A percentile compares a stretch with the other conserved stretches of the same genome.
phyloP scores from a whole-genome alignment of 345 rosid species.

The Adansonia digitata region DNA sequence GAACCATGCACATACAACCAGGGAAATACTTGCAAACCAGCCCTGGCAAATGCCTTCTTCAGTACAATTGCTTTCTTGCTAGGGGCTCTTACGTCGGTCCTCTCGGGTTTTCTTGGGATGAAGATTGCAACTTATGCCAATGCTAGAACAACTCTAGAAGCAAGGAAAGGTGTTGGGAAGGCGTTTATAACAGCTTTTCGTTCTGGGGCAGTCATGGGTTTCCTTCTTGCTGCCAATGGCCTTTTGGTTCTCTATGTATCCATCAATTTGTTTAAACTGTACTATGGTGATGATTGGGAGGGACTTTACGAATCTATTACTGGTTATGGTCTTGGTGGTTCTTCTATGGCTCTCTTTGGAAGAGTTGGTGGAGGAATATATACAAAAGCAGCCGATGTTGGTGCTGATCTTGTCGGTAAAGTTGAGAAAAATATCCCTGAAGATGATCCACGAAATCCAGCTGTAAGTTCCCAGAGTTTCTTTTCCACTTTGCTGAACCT shows the following conservation, averaged over 20 bases:
- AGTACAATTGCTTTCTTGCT: constrained; percentile 69
- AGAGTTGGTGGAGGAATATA: constrained; percentile 72
- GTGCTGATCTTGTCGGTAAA: constrained; percentile 68
- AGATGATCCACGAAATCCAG: constrained; percentile 67
- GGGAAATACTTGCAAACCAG: constrained; percentile 54
- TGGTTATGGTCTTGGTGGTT: constrained; percentile 61
- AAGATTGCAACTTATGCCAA: constrained; percentile 68
- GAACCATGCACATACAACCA: constrained; percentile 56
- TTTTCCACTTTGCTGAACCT: neutral
- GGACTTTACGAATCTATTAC: constrained; percentile 70
- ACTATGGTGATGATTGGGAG: constrained; percentile 72
- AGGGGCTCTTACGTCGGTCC: constrained; percentile 57
- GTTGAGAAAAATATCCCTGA: constrained; percentile 65
- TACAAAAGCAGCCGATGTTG: constrained; percentile 63
- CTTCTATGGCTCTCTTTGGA: constrained; percentile 70
- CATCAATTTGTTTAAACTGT: constrained; percentile 48
- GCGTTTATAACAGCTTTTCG: constrained; percentile 63
- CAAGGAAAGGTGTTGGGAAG: constrained; percentile 57
- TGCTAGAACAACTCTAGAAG: constrained; percentile 66
- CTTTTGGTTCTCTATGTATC: constrained; percentile 52
- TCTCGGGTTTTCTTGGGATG: constrained; percentile 76
- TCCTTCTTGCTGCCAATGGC: constrained; percentile 68
- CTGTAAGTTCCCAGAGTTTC: constrained; percentile 28
- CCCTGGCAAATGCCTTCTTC: constrained; percentile 54
- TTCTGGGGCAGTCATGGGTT: constrained; percentile 69